Evolutionary conservation across 2,329 filamentous ascomycete species (phyloP), one percentile per base, ranked within the genome.

Genomic region (Colletotrichum tofieldiae): DNA sequence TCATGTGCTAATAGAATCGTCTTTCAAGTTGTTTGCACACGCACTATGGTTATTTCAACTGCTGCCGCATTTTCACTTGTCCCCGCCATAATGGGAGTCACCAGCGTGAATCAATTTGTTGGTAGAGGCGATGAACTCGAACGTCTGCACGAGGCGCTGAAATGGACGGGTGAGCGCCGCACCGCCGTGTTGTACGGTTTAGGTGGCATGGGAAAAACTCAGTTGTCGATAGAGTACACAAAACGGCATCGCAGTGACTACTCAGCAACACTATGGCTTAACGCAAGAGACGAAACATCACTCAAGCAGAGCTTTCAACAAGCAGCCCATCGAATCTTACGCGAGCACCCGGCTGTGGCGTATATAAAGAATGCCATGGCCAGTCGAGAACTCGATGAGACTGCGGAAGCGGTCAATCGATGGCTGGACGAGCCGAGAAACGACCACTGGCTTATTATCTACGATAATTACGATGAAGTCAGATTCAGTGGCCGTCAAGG

Each of bases 121-220:
- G 16, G 14, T 37, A 55, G 52, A 55, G 52, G 29, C 14, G 16
- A 35, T n/a, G 32, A 55, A 55, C 52, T 55, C 32, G 16, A 9
- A 37, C 18, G 32, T n/a, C 16, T 55, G 18, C 7, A 37, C n/a
- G 32, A 55, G 29, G 52, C 32, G 32, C 67, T 77, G 9, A 56
- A 47, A 23, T 54, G 18, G 39, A 54, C 65, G 14, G 60, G 51
- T 5, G 59, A 69, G 3, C 74, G 76, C 26, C 69, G 65, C 4
- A 75, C 59, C 43, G 76, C 80, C 43, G 76, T 83, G 39, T 72
- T 86, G 11, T 77, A 84, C 56, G 83, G 84, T n/a, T 76, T 85
- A 4, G 83, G 84, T 18, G 84, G 84, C 3, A 85, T 86, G 35
- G 84, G 82, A 39, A 86, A 86, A 77, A 86, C 84, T 23, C 81